Conservation (phyloP, 768 basidiomycete genomes). For the Tylopilus sp. region DNA sequence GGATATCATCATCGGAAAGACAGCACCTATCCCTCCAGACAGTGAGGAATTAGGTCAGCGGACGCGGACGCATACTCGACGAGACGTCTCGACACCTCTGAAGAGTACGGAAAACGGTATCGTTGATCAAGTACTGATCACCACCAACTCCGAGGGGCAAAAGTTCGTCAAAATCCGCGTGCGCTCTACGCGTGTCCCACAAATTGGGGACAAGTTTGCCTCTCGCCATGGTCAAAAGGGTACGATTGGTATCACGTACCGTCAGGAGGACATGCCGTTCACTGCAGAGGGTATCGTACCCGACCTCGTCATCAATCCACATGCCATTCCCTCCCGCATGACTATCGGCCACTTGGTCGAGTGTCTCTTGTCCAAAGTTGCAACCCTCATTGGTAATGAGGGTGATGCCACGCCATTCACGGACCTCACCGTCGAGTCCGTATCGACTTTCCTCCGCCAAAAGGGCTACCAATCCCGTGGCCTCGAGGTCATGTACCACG, state of each 20-base stretch:
- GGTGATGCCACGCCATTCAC: constrained; percentile 99
- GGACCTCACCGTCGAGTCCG: constrained; percentile 94
- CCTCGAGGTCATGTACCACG: constrained; percentile 97
- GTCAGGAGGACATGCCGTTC: constrained; percentile 99
- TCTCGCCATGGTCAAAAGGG: constrained; percentile 99
- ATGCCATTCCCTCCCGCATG: constrained; percentile 99
- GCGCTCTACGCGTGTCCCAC: constrained; percentile 92
- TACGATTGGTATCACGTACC: constrained; percentile 98
- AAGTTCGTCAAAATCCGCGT: constrained; percentile 99
- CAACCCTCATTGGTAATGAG: constrained; percentile 93
- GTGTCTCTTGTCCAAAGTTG: constrained; percentile 93
- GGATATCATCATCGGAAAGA: constrained; percentile 99
- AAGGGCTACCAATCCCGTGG: constrained; percentile 97
- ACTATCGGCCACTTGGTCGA: constrained; percentile 99
- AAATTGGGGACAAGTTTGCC: constrained; percentile 99
- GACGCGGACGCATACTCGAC: constrained; percentile 87
- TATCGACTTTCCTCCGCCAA: constrained; percentile 85
- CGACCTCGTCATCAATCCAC: constrained; percentile 97
- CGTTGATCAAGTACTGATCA: constrained; percentile 95
- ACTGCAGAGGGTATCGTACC: constrained; percentile 95
- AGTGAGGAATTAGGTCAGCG: constrained; percentile 97
- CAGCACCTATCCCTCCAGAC: constrained; percentile 93
- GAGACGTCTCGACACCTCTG: constrained; percentile 95
- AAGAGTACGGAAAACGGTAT: constrained; percentile 98
- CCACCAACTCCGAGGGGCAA: constrained; percentile 92